Conservation (phyloP, 331 rosid genomes). For the Ulmus americana region DNA sequence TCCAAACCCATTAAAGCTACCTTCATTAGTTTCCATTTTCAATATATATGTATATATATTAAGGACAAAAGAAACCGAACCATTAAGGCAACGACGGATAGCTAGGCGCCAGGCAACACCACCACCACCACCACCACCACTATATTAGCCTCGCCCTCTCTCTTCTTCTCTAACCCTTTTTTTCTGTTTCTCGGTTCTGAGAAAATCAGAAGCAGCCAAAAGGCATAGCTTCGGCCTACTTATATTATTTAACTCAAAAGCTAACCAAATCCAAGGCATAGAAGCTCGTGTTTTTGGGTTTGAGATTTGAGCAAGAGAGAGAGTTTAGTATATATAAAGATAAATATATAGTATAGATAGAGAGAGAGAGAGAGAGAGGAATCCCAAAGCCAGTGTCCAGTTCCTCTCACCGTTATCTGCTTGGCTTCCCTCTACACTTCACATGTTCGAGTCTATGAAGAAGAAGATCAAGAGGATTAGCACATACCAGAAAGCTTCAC, state of each 20-base stretch:
- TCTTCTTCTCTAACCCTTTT: slow-evolving; percentile 13
- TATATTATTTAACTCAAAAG: slow-evolving; percentile 36
- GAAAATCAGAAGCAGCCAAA: slow-evolving; percentile 41
- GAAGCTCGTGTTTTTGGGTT: slow-evolving; percentile 52
- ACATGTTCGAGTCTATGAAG: neutral
- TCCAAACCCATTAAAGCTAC: no score
- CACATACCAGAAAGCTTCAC: no score
- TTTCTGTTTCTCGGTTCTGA: slow-evolving; percentile 27
- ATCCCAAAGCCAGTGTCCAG: slow-evolving; percentile 65
- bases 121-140: neutral
- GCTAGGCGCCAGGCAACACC: neutral
- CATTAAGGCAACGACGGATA: slow-evolving; percentile 11
- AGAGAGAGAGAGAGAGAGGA: slow-evolving; percentile 9
- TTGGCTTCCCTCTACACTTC: slow-evolving; percentile 30
- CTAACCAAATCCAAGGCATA: slow-evolving; percentile 23
- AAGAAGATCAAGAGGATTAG: no score
- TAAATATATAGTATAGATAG: no score
- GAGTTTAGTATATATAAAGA: no score
- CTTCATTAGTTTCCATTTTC: neutral
- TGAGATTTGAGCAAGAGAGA: slow-evolving; percentile 20
- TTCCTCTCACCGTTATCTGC: slow-evolving; percentile 74
- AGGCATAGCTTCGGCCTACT: slow-evolving; percentile 38
- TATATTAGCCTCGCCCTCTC: slow-evolving; percentile 12
- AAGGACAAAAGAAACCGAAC: slow-evolving; percentile 9
- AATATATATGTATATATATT: neutral